Evolutionary conservation across 2,329 filamentous ascomycete genomes (phyloP), one percentile per base, ranked within the genome.

Genomic region (Calonectria crousiana): DNA sequence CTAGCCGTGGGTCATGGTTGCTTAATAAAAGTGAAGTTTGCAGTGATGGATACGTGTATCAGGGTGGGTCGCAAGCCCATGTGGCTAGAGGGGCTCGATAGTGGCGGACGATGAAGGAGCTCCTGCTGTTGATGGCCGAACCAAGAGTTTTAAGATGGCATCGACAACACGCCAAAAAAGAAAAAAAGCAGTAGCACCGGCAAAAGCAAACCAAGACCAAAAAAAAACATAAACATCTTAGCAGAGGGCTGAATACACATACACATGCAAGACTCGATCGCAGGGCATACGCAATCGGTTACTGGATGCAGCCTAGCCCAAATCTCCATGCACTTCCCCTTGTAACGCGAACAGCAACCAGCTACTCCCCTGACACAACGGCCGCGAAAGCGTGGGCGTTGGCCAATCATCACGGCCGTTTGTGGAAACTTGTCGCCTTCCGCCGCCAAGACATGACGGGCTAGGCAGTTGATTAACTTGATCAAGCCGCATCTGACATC

Each of bases 381-480:
- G 67, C 67, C 28, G 32, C 38, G 53, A 36, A 34, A 38, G 69
- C 23, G 69, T 56, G 3, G 38, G 30, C n/a, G 26, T 28, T 67
- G 32, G 26, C 78, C 78, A 80, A 80, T 80, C 77, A 78, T n/a
- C 72, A 65, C 20, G 36, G 66, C 56, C 23, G 13, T 56, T 67
- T 72, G 47, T 73, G 71, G 77, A 75, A 75, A 80, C 75, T 73
- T 80, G 78, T 78, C 66, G 78, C 78, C 76, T 78, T 62, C 56
- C 51, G 36, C 51, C 30, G 49, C 56, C 56, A 62, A 58, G 52
- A 41, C 38, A 69, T 20, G 18, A 49, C 67, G 32, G 53, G 52
- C 53, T 51, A 71, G 68, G 68, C 68, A 71, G 58, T 65, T 51
- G 49, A 64, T 65, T 73, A 73, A 73, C 56, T 49, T 28, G 56